These are phyloP conservation scores for Ophiorrhiza pumila DNA, from an alignment of 257 asterid genomes.

Conservation along the genomic window DNA sequence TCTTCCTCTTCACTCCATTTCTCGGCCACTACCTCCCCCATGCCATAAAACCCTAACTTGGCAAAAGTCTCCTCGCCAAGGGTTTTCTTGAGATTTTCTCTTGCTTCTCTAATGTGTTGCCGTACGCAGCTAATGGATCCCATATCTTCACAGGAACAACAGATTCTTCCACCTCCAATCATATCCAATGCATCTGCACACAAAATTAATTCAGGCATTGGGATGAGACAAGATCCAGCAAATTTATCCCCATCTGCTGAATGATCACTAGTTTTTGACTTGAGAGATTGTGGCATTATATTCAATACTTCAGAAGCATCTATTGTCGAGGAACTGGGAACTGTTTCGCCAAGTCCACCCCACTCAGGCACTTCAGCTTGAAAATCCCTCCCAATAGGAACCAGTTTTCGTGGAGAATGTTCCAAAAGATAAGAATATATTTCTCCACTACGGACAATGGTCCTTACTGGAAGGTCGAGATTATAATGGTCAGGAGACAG, in stretches of 20 bases:
- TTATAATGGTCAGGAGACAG: conserved; percentile 26
- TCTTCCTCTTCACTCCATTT: conserved; percentile 39
- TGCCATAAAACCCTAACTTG: conserved; percentile 31
- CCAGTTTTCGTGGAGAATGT: conserved; percentile 34
- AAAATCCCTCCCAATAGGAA: conserved; percentile 33
- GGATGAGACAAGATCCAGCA: conserved; percentile 32
- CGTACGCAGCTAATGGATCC: conserved; percentile 35
- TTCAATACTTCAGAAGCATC: conserved; percentile 9
- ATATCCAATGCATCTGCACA: conserved; percentile 15
- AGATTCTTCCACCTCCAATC: conserved; percentile 29
- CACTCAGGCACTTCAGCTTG: conserved; percentile 45
- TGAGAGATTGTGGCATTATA: conserved; percentile 10
- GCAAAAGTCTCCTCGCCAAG: conserved; percentile 31
- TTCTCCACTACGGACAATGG: conserved; percentile 22
- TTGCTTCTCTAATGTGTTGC: conserved; percentile 33
- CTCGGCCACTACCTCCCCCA: conserved; percentile 38
- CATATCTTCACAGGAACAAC: conserved; percentile 32
- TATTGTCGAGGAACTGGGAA: conserved; percentile 4
- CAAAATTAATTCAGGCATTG: conserved; percentile 21
- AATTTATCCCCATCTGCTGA: conserved; percentile 17
- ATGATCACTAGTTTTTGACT: conserved; percentile 6
- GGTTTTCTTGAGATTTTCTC: conserved; percentile 25
- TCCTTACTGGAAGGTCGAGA: conserved; percentile 24
- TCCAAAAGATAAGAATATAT: conserved; percentile 32
- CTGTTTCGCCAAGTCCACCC: conserved; percentile 9